Percentiles rank a stretch among this genome's conserved stretches.
phyloP scores from a whole-genome alignment of 306 rosid species.

The Quercus wislizeni region DNA sequence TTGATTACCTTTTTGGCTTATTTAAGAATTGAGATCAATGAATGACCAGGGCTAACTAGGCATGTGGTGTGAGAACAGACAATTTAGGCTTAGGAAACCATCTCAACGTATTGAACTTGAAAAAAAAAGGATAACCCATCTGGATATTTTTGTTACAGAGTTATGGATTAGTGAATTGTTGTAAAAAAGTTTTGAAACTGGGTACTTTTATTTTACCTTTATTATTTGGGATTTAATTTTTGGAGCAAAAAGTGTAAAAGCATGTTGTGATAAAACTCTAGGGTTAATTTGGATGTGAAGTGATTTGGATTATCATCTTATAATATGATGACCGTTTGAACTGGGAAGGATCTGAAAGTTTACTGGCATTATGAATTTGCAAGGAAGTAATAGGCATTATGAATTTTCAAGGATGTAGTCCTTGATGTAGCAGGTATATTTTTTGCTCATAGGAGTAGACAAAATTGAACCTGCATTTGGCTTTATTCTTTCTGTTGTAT shows the following conservation, averaged over 20 bases:
- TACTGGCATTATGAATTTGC: constrained; percentile 4
- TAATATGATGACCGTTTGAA: neutral
- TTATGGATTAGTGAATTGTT: neutral
- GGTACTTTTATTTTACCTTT: constrained; percentile 10
- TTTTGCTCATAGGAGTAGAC: neutral
- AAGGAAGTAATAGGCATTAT: neutral
- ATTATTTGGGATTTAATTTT: neutral
- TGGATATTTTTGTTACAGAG: neutral
- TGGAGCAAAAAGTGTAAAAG: constrained; percentile 10
- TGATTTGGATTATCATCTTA: neutral
- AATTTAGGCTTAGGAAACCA: neutral
- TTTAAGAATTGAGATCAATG: neutral
- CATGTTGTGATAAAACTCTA: constrained; percentile 10
- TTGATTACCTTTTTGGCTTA: neutral
- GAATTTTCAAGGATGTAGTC: constrained; percentile 6
- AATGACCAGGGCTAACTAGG: neutral
- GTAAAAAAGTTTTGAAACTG: neutral
- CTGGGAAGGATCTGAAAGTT: neutral
- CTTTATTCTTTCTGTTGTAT: constrained; percentile 16
- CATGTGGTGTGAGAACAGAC: neutral
- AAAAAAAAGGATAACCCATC: neutral
- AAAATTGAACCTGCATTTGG: constrained; percentile 4
- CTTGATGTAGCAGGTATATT: neutral
- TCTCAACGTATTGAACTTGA: neutral
- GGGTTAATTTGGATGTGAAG: neutral